Evolutionary conservation across 2,329 filamentous ascomycete species (phyloP).

Genomic region (Aspergillus luchuensis): DNA sequence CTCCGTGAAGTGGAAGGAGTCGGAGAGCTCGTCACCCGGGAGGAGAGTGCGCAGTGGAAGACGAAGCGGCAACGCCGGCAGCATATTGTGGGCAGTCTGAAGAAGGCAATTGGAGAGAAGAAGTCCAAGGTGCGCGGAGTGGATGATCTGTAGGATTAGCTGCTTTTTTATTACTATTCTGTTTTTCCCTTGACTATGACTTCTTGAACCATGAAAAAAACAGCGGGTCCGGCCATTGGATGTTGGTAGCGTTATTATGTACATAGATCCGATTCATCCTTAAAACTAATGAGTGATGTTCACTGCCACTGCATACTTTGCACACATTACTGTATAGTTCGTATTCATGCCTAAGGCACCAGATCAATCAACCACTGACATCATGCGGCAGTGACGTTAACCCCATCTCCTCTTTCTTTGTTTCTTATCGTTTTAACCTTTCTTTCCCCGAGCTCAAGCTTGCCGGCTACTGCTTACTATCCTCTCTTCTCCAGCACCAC

Average conservation of each 20-base stretch:
- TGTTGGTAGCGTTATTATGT: constrained; percentile 8
- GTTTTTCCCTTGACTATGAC: constrained; percentile 9
- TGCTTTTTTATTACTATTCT: constrained; percentile 10
- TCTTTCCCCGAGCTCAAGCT: too few species aligned
- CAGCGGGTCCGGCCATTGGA: constrained; percentile 10
- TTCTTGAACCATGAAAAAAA: constrained; percentile 3
- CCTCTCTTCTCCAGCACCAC: neutral
- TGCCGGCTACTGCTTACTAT: neutral
- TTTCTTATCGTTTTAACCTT: too few species aligned
- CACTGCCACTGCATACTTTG: neutral
- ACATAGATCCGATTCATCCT: constrained; percentile 1
- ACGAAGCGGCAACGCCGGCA: constrained; percentile 39
- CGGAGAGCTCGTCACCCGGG: constrained; percentile 26
- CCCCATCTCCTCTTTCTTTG: too few species aligned
- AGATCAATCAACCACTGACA: too few species aligned
- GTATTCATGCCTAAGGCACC: too few species aligned
- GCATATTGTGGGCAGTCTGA: constrained; percentile 39
- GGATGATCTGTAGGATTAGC: constrained; percentile 33
- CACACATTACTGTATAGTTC: too few species aligned
- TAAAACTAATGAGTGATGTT: constrained; percentile 6
- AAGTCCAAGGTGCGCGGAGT: constrained; percentile 36
- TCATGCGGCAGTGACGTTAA: too few species aligned
- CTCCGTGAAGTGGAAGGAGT: constrained; percentile 35
- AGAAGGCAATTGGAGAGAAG: constrained; percentile 38
- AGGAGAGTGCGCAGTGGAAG: constrained; percentile 40